Base-by-base conservation (phyloP, 495 filamentous ascomycete genomes). In the Daldinia vernicosa region DNA sequence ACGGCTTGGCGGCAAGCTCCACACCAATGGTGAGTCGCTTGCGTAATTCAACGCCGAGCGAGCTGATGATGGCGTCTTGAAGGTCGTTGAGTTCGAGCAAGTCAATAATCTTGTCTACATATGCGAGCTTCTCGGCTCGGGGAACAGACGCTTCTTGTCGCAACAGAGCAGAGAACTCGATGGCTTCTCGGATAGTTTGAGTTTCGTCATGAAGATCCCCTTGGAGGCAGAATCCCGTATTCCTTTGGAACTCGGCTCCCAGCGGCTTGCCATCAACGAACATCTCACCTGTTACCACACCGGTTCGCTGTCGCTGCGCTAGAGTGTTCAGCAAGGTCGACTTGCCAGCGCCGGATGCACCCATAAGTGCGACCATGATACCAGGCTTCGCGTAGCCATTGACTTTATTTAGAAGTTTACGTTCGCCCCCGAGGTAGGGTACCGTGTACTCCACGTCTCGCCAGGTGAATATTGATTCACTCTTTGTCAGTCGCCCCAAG, bases 41-140 rank as follows among this genome's bases (percentile, higher is more conserved):
- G 79, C 81, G 79, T 69, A 88, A 75, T 69, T 87, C 85, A 0
- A 87, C 83, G 12, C 92, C 92, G 0, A 92, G 88, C 15, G 93
- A 88, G 70, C 90, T 90, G 45, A 97, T 90, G 58, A 97, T 85
- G 12, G 93, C 92, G 67, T 97, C 92, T 8, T 93, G 89, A 65
- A 92, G 92, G 17, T 91, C 87, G 60, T 90, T 83, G 86, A 98
- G 92, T 43, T 92, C 90, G 11, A 98, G 84, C 57, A 97, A 85
- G 69, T 92, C 90, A 63, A 98, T 93, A 57, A 98, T 91, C 77
- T 93, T 91, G 56, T 97, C 91, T 14, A 94, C 94, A 72, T 95
- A 97, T 0, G 84, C 90, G 8, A 92, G 74, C 79, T 97, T 98
- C 72, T 97, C 92, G 39, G 87, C 74, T 12, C 84, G 84, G 1